A percentile compares a stretch with the other conserved stretches of the same genome.
These are phyloP conservation scores for Cladosporium colombiae DNA, from an alignment of 2,329 filamentous ascomycete species.

Conservation along the genomic window DNA sequence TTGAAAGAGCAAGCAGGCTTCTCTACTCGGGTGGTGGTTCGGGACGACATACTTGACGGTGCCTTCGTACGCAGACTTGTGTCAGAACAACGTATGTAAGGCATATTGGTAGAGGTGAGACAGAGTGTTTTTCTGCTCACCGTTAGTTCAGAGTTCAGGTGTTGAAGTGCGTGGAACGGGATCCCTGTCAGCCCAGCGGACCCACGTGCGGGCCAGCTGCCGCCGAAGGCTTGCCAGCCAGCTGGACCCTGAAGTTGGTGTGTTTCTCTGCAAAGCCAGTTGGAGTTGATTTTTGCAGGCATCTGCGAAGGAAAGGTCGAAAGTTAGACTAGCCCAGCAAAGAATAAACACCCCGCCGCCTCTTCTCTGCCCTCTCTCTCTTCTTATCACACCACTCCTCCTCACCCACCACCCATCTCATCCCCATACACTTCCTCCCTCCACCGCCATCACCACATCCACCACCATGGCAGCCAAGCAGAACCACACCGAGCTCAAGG, in stretches of 20 bases:
- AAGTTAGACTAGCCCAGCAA: not conserved
- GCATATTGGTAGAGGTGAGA: not conserved
- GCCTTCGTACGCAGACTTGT: too few relatives aligned
- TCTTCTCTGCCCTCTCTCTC: not conserved
- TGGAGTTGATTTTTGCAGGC: not conserved
- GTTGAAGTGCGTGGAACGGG: not conserved
- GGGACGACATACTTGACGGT: too few relatives aligned
- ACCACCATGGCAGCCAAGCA: slow-evolving; percentile 9
- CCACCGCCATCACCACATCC: not conserved
- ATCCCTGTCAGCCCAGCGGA: not conserved
- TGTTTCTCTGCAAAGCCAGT: not conserved
- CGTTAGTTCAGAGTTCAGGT: not conserved
- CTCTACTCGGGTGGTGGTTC: too few relatives aligned
- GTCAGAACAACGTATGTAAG: too few relatives aligned
- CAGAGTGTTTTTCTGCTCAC: not conserved
- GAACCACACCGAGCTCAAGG: slow-evolving; percentile 18
- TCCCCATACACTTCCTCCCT: not conserved
- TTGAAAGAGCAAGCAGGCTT: too few relatives aligned
- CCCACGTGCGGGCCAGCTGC: not conserved
- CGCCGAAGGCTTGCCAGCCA: not conserved
- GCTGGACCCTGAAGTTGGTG: not conserved
- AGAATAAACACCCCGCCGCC: not conserved
- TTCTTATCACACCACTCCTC: not conserved
- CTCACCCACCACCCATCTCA: not conserved
- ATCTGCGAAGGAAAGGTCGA: not conserved